Evolutionary conservation across 495 filamentous ascomycete species (phyloP).

Genomic region (Endocarpon pusillum): DNA sequence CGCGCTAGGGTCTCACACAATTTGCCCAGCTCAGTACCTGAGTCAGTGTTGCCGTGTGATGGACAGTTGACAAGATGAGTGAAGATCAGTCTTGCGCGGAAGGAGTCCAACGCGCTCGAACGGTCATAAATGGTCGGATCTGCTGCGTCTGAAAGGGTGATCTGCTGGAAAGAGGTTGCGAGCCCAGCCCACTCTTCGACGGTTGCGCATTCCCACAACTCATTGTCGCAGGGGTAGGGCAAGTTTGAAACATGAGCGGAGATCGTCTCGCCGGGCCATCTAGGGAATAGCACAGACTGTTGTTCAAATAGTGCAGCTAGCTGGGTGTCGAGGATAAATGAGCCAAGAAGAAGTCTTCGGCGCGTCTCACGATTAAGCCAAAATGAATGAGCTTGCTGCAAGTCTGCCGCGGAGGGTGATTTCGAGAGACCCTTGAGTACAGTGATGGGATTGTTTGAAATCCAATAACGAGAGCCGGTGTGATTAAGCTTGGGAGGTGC

Average conservation of each 20-base stretch:
- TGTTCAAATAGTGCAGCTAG: constrained; percentile 9
- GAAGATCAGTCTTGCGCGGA: background rate
- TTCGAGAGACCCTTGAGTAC: background rate
- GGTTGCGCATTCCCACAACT: constrained; percentile 8
- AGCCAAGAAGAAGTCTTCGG: constrained; percentile 9
- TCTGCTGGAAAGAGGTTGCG: constrained; percentile 1
- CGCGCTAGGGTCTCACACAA: too few relatives aligned
- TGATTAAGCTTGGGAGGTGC: too few relatives aligned
- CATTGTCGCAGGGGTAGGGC: constrained; percentile 8
- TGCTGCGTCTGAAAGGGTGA: constrained; percentile 4
- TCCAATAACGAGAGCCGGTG: too few relatives aligned
- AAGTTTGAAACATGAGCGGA: too few relatives aligned
- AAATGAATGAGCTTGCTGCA: constrained; percentile 1
- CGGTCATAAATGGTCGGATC: too few relatives aligned
- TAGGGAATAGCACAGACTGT: constrained; percentile 2
- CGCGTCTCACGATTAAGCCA: constrained; percentile 9
- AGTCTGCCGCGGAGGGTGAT: background rate
- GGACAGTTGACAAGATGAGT: background rate
- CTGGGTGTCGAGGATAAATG: constrained; percentile 10
- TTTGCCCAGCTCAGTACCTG: background rate
- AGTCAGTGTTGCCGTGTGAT: background rate
- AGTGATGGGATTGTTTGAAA: background rate
- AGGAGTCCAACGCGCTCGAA: background rate
- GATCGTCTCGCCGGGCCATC: too few relatives aligned
- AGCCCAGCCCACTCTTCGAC: constrained; percentile 6